Evolutionary conservation across 305 asterid genomes (phyloP).

Genomic region (Solanum aculeatissimum): DNA sequence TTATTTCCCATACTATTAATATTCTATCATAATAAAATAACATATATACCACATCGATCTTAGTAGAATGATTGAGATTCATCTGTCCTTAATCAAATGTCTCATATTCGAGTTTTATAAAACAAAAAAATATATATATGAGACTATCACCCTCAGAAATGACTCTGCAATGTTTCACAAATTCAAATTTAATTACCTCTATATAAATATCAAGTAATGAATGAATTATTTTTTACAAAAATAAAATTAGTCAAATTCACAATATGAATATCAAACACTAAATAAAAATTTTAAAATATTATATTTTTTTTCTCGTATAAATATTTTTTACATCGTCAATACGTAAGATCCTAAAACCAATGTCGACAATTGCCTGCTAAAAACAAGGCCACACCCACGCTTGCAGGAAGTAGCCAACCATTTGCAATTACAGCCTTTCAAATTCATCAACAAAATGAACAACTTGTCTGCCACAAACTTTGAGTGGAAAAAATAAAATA

Average conservation of each 20-base stretch:
- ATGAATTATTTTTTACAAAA: no score
- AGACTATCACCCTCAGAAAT: accelerated
- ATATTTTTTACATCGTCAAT: neutral
- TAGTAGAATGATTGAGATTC: neutral
- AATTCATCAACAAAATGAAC: neutral
- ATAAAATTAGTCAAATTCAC: no score
- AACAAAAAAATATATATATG: accelerated
- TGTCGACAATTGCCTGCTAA: neutral
- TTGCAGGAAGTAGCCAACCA: neutral
- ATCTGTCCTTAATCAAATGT: neutral
- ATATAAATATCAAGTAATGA: no score
- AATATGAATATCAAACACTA: no score
- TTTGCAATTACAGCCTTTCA: neutral
- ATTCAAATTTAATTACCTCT: neutral
- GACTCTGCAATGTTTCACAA: accelerated
- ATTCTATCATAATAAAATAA: neutral
- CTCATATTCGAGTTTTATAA: neutral
- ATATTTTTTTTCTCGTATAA: no score
- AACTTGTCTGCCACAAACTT: neutral
- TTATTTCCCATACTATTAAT: neutral
- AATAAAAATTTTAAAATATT: no score
- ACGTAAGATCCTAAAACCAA: neutral
- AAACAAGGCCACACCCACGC: neutral
- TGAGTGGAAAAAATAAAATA: neutral
- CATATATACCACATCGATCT: neutral